Percentiles rank a stretch among this genome's conserved stretches.
Conservation (phyloP, 345 rosid genomes). For the Pelargonium nanum region DNA sequence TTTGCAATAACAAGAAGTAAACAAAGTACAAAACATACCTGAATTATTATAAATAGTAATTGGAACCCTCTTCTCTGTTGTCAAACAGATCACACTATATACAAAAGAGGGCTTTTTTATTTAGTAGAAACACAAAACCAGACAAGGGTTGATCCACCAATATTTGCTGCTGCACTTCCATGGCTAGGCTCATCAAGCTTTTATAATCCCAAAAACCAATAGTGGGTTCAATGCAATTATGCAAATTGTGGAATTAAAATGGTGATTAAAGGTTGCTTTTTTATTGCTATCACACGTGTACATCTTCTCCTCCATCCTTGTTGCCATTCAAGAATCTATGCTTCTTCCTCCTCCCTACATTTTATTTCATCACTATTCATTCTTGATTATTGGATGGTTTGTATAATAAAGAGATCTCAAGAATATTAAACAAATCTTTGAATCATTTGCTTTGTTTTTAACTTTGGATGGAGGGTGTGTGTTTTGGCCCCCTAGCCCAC, state of each 20-base stretch:
- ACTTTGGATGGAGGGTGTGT: too few species aligned
- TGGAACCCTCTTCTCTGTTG: not conserved
- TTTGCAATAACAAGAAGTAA: too few species aligned
- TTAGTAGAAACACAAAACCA: not conserved
- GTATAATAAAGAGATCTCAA: too few species aligned
- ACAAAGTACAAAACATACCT: too few species aligned
- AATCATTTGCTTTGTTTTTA: too few species aligned
- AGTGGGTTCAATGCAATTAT: not conserved
- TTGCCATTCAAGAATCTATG: slow-evolving; percentile 3
- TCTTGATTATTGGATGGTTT: too few species aligned
- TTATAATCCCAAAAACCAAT: not conserved
- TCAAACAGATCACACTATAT: not conserved
- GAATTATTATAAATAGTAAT: too few species aligned
- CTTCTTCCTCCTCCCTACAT: not conserved
- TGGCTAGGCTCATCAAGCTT: not conserved
- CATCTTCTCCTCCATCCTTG: slow-evolving; percentile 1
- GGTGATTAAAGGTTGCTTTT: not conserved
- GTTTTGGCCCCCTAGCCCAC: too few species aligned
- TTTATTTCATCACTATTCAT: not conserved
- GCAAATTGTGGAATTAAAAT: not conserved
- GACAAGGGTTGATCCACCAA: not conserved
- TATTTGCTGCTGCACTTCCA: not conserved
- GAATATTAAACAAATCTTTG: too few species aligned
- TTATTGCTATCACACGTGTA: slow-evolving; percentile 2
- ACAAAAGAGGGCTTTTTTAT: not conserved